phyloP scores from a whole-genome alignment of 495 filamentous ascomycete genomes.

The Penicillium subrubescens region DNA sequence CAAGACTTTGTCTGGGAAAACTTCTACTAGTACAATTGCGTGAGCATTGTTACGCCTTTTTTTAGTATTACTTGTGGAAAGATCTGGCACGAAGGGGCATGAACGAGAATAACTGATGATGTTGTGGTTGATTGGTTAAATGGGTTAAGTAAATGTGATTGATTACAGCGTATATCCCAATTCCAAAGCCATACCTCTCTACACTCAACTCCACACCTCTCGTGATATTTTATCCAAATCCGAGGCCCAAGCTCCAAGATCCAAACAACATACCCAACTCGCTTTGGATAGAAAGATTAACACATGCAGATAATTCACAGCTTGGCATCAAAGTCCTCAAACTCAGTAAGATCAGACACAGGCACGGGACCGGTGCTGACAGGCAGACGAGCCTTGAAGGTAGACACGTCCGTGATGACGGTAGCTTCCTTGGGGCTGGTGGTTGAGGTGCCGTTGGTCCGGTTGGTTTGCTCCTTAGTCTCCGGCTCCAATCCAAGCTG shows the following conservation, averaged over 20 bases:
- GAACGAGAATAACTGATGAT: not conserved
- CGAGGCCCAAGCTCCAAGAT: conserved; percentile 7
- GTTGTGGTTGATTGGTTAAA: not conserved
- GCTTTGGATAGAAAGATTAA: conserved; percentile 9
- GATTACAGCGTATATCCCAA: not conserved
- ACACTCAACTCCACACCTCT: conserved; percentile 16
- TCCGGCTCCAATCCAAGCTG: conserved; percentile 42
- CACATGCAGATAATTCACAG: conserved; percentile 48
- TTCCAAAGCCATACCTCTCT: not conserved
- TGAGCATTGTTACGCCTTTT: too few species aligned
- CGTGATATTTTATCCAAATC: conserved; percentile 9
- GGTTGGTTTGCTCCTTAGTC: conserved; percentile 21
- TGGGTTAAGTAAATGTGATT: not conserved
- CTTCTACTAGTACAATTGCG: too few species aligned
- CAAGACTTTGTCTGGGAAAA: too few species aligned
- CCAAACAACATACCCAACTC: conserved; percentile 13
- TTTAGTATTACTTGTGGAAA: too few species aligned
- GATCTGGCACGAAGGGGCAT: not conserved
- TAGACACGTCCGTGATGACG: conserved; percentile 70
- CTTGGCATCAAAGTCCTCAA: conserved; percentile 79
- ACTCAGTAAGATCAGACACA: conserved; percentile 74
- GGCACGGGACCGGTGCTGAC: conserved; percentile 70
- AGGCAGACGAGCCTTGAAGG: conserved; percentile 72
- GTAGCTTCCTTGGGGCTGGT: conserved; percentile 31
- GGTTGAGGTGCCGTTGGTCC: conserved; percentile 34